Conservation (phyloP, 495 filamentous ascomycete species). For the Schizothecium vesticola region DNA sequence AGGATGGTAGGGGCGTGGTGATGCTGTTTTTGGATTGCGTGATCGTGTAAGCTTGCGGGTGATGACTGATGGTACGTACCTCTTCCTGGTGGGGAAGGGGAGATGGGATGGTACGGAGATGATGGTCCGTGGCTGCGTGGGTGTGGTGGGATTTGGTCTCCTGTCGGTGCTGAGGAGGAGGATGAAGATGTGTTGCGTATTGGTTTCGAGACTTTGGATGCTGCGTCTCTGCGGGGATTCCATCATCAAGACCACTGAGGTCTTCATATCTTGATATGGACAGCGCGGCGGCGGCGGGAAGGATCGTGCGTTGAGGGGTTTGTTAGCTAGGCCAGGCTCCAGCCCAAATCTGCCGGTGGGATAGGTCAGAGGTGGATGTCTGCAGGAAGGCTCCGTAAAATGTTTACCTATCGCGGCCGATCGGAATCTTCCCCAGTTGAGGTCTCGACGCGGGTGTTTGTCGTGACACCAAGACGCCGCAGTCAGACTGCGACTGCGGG, state of each 20-base stretch:
- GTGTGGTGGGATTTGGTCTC: background rate
- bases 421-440: background rate
- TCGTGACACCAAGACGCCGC: background rate
- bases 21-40: background rate
- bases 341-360: background rate
- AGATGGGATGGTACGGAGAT: background rate
- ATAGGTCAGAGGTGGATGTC: too few species aligned
- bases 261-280: background rate
- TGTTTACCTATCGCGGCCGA: background rate
- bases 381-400: background rate
- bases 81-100: background rate
- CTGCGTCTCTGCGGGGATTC: too few species aligned
- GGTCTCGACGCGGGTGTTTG: background rate
- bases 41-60: background rate
- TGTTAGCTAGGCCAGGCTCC: background rate
- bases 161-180: background rate
- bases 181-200: background rate
- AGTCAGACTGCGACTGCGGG: background rate
- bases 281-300: background rate
- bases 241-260: background rate
- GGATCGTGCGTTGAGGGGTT: background rate
- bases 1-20: background rate
- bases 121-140: too few species aligned
- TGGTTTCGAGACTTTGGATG: background rate
- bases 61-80: background rate